Conservation (phyloP, 2,329 filamentous ascomycete species). For the Ilyonectria destructans region DNA sequence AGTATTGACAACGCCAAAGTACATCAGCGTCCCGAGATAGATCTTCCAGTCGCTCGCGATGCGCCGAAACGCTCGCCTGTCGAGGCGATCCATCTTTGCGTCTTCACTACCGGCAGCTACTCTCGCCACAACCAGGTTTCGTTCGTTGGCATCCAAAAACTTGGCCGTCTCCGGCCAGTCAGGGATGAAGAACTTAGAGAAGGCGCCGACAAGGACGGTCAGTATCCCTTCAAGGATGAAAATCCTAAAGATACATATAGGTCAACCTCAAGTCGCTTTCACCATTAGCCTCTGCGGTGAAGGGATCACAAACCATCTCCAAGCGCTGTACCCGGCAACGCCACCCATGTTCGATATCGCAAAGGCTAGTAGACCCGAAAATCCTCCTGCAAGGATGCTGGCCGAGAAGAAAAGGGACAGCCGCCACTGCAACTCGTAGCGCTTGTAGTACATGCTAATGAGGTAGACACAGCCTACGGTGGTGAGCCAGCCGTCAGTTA, state of each 20-base stretch:
- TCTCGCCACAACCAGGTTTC: too few relatives aligned
- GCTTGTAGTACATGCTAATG: conserved; percentile 27
- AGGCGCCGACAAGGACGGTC: background rate
- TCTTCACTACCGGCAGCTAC: too few relatives aligned
- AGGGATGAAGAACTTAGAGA: background rate
- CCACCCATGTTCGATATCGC: background rate
- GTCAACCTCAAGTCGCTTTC: too few relatives aligned
- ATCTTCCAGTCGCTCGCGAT: background rate
- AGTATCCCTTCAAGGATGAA: too few relatives aligned
- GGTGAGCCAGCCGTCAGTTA: too few relatives aligned
- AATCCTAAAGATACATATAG: too few relatives aligned
- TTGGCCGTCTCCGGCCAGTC: conserved; percentile 4
- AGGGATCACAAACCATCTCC: background rate
- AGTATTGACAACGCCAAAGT: conserved; percentile 5
- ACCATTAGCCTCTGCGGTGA: too few relatives aligned
- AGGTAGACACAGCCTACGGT: conserved; percentile 29
- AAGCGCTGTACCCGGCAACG: background rate
- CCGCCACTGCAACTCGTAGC: conserved; percentile 29
- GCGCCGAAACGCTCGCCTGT: too few relatives aligned
- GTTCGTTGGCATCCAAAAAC: background rate
- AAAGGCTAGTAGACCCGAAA: background rate
- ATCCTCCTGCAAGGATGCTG: background rate
- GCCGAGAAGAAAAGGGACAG: conserved; percentile 25
- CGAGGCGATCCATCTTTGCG: too few relatives aligned
- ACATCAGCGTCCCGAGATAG: conserved; percentile 1